These are phyloP conservation scores for Huntiella abstrusa DNA, from an alignment of 2,329 filamentous ascomycete genomes.

Conservation along the genomic window DNA sequence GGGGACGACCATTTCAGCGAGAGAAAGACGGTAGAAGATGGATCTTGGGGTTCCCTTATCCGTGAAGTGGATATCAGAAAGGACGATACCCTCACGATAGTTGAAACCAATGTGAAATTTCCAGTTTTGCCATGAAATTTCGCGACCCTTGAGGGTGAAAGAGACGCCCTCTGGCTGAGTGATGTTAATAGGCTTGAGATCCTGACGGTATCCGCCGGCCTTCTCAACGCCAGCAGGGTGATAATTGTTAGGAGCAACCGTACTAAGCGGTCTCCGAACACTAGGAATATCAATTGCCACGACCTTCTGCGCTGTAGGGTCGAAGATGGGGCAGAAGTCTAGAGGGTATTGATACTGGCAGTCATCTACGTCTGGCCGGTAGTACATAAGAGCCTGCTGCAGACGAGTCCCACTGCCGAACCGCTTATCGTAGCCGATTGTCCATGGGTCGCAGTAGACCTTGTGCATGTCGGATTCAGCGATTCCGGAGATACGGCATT, in stretches of 20 bases:
- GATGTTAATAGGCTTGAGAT: constrained; percentile 74
- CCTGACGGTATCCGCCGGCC: constrained; percentile 54
- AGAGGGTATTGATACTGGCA: constrained; percentile 82
- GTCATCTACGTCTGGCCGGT: constrained; percentile 67
- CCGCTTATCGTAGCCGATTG: constrained; percentile 82
- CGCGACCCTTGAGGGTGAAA: constrained; percentile 56
- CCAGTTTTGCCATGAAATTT: constrained; percentile 83
- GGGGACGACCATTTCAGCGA: constrained; percentile 87
- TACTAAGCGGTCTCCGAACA: constrained; percentile 55
- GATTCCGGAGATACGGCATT: constrained; percentile 69
- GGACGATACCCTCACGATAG: constrained; percentile 76
- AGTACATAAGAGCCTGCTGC: constrained; percentile 93
- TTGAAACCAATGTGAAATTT: constrained; percentile 88
- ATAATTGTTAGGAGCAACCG: constrained; percentile 59
- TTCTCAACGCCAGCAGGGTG: constrained; percentile 53
- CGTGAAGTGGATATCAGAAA: constrained; percentile 79
- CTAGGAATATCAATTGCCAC: constrained; percentile 71
- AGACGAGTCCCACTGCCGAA: constrained; percentile 62
- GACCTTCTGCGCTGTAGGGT: constrained; percentile 58
- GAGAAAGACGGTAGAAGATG: constrained; percentile 73
- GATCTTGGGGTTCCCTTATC: constrained; percentile 62
- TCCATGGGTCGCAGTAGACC: constrained; percentile 92
- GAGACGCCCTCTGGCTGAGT: constrained; percentile 79
- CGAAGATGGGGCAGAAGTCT: constrained; percentile 87
- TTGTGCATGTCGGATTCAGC: constrained; percentile 76